A percentile compares a stretch with the other conserved stretches of the same genome.
Conservation (phyloP, 2,329 filamentous ascomycete species). For the Anthostomella pinea region DNA sequence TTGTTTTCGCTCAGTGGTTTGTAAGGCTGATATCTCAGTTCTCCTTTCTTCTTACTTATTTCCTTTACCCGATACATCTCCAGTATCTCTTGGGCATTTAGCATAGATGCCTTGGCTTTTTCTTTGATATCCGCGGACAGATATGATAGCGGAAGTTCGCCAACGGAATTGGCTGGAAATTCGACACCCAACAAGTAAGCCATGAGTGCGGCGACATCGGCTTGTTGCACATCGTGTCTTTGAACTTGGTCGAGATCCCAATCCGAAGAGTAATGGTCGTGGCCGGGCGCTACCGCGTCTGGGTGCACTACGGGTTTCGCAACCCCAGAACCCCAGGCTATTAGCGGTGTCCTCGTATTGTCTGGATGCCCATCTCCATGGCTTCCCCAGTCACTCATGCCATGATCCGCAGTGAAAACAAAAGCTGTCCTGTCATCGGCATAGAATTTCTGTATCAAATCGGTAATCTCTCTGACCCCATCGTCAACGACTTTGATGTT, state of each 20-base stretch:
- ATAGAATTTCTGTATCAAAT: slow-evolving; percentile 84
- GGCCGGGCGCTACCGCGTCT: slow-evolving; percentile 65
- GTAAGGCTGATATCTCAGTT: slow-evolving; percentile 77
- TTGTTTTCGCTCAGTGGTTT: slow-evolving; percentile 61
- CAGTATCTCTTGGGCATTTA: slow-evolving; percentile 81
- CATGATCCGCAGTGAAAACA: slow-evolving; percentile 95
- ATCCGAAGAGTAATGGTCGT: slow-evolving; percentile 87
- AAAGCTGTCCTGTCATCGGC: slow-evolving; percentile 82
- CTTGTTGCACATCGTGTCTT: slow-evolving; percentile 88
- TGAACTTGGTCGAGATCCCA: slow-evolving; percentile 80
- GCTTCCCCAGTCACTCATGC: slow-evolving; percentile 99
- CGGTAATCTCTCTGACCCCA: slow-evolving; percentile 79
- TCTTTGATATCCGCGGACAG: slow-evolving; percentile 67
- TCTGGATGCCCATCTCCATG: slow-evolving; percentile 97
- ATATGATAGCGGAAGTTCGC: slow-evolving; percentile 83
- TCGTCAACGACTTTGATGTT: slow-evolving; percentile 94
- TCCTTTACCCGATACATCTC: slow-evolving; percentile 98
- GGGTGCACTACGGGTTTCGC: slow-evolving; percentile 64
- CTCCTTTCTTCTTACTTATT: slow-evolving; percentile 70
- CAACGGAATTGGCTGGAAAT: slow-evolving; percentile 95
- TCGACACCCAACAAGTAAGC: slow-evolving; percentile 83
- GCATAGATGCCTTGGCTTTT: slow-evolving; percentile 80
- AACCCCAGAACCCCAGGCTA: slow-evolving; percentile 90
- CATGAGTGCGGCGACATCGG: slow-evolving; percentile 94
- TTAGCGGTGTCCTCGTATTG: slow-evolving; percentile 90